Evolutionary conservation across 805 yeast species (phyloP), one percentile per base, ranked within the genome.

Genomic region (Cyberlindnera saturnus): DNA sequence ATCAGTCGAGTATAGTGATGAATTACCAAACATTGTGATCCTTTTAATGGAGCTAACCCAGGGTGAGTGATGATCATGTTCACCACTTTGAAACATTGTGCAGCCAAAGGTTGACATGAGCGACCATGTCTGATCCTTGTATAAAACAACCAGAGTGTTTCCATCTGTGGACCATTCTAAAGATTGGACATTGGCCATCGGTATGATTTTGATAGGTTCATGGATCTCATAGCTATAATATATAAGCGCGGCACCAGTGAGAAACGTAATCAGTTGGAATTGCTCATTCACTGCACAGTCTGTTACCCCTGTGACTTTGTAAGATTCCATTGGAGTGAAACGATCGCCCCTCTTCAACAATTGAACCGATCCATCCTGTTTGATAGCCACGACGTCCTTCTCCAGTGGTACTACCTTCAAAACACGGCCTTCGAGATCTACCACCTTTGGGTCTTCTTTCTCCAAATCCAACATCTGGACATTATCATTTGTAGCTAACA

Each of bases 41-140:
- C 29, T 17, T 8, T 34, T 36, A 16, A 47, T 34, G 13, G 40
- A 32, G 20, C 33, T 42, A 30, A 47, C 16, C 51, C 51, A 47
- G 3, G 41, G 16, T 2, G 51, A 47, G 8, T 42, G 41, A 28
- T 42, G 38, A 26, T 47, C 51, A 23, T 50, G 48, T 36, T 41
- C 39, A 7, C 32, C 39, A 34, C 45, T 43, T 31, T 48, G 43
- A 42, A 60, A 60, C 3, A 43, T 42, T 5, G 49, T 50, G 28
- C 52, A 43, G 6, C 64, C 65, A 44, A 53, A 60, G 1, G 54
- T 51, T 8, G 64, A 59, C n/a, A 50, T 43, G 2, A 55, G n/a
- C 4, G 50, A 45, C 65, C 65, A 61, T 1, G 51, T 34, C 3
- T 56, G 52, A 20, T 51, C 42, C 3, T 30, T 17, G 26, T 42